Evolutionary conservation across 2,329 filamentous ascomycete genomes (phyloP), one percentile per base, ranked within the genome.

Genomic region (Diaporthe australafricana): DNA sequence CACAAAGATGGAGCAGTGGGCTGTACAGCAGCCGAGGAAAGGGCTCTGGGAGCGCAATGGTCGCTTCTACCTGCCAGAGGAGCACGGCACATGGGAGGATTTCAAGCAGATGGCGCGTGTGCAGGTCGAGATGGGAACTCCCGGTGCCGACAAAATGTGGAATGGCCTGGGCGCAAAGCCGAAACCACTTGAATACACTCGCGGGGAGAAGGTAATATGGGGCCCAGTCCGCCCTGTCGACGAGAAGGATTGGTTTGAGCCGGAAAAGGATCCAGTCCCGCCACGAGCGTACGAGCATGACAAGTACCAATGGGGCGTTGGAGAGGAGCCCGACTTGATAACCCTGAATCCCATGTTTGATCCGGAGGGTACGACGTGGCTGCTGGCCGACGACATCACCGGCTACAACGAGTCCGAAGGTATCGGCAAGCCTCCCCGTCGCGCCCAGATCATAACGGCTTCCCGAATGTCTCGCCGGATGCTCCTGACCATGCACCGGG

Each of bases 321-420:
- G 90, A 68, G 96, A 98, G 81, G 93, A 97, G 72, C 95, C 96
- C 14, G 96, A 98, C 80, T 89, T 97, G 76, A 96, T 98, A 78
- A 94, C 95, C 0, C 90, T 98, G 73, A 96, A 95, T 78, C 96
- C 96, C 12, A 91, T 98, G 74, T 98, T 96, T 83, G 93, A 98
- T 78, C 95, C 96, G 0, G 91, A 94, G 47, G 91, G 93, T 73
- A 98, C 95, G 0, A 94, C 90, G 0, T 98, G 96, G 96, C 84
- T 92, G 22, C 90, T 96, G 7, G 87, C 88, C 32, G 92, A 96
- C 69, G 93, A 97, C 79, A 94, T 97, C 76, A 97, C 94, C 0
- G 93, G 94, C 8, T 95, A 94, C 81, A 94, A 96, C 82, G 88
- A 87, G 70, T 87, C 87, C 50, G 85, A 87, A 22, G 79, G 85